Evolutionary conservation across 768 basidiomycete genomes (phyloP), one percentile per base, ranked within the genome.

Genomic region (Termitomyces heimii): DNA sequence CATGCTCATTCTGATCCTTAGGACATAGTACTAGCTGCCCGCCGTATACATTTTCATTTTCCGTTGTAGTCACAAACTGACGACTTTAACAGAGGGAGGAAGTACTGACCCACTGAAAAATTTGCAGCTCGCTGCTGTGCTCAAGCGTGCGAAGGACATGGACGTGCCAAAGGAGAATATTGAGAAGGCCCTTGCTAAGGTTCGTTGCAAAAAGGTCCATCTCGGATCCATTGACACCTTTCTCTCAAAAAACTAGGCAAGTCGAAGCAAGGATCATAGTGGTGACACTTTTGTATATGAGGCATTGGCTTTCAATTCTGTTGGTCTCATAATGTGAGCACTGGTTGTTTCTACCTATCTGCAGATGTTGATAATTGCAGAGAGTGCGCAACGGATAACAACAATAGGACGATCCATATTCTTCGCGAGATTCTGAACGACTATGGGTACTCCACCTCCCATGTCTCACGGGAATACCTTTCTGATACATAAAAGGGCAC

Each of bases 111-210:
- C 84, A 6, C 74, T 71, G 31, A 71, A 77, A 58, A 88, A 88
- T 64, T 39, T 73, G 8, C 73, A 79, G 3, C 71, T 89, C 46
- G 81, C 82, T 1, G 66, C 74, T 5, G 80, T 76, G 5, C 63
- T 89, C n/a, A 83, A 79, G 62, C 73, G 80, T 37, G 81, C 79
- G 0, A 84, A 76, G 66, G 76, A 81, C 0, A 70, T 73, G 50
- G 82, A 84, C 32, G 80, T 88, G 10, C 87, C 87, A 13, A 88
- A 80, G 61, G 84, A 86, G 45, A 88, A 86, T 68, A 81, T 89
- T 5, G 83, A 83, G 57, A 82, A 76, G 28, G 81, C 86, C 0
- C 69, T 88, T 47, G 77, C 75, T 44, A 82, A 77, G 72, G 87
- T 83, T 61, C 24, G 66, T 57, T 1, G 24, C 20, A 20, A 35